Percentiles rank a stretch among this genome's conserved stretches.
phyloP scores from a whole-genome alignment of 768 basidiomycete species.

The Boletellus emodensis region DNA sequence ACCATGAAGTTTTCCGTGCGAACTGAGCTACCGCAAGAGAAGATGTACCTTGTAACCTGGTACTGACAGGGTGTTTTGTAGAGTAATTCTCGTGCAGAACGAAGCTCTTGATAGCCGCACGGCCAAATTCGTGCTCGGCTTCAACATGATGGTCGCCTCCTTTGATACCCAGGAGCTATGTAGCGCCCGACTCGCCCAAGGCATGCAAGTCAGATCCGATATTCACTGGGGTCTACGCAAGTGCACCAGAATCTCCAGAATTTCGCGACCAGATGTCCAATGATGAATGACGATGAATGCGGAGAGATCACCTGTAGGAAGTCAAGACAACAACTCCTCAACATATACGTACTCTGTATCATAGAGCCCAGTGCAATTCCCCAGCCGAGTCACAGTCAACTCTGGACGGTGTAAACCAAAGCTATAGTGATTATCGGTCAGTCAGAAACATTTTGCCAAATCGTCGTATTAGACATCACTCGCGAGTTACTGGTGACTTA shows the following conservation, averaged over 20 bases:
- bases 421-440: conserved; percentile 36
- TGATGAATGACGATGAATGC: conserved; percentile 86
- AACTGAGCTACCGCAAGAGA: not conserved
- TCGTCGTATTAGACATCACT: conserved; percentile 69
- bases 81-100: conserved; percentile 87
- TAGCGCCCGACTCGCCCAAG: conserved; percentile 79
- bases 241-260: conserved; percentile 87
- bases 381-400: not conserved
- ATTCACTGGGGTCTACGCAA: conserved; percentile 56
- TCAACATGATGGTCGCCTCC: conserved; percentile 69
- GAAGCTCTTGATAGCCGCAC: conserved; percentile 86
- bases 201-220: conserved; percentile 81
- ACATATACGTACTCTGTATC: conserved; percentile 86
- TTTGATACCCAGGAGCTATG: conserved; percentile 76
- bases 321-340: conserved; percentile 56
- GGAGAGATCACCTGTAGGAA: conserved; percentile 67
- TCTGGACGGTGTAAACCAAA: conserved; percentile 40
- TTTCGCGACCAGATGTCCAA: conserved; percentile 96
- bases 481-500: conserved; percentile 58
- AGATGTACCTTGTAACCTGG: conserved; percentile 49
- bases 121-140: conserved; percentile 88
- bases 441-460: conserved; percentile 57
- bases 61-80: conserved; percentile 54
- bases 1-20: not conserved
- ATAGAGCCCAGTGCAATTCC: conserved; percentile 62